Conservation (phyloP, 805 yeast genomes). For the Candida incommunis region DNA sequence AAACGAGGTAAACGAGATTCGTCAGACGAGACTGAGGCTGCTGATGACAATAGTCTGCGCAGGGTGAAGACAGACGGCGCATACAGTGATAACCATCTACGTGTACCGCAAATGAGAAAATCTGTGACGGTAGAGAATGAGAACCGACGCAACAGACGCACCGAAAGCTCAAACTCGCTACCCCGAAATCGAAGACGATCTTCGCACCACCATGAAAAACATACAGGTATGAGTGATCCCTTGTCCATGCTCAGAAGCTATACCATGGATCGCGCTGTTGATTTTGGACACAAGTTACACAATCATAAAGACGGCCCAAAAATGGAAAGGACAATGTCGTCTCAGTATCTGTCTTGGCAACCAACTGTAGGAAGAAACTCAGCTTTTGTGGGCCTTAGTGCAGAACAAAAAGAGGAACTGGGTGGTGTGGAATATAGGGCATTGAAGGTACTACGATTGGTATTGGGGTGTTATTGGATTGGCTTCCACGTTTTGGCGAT, state of each 20-base stretch:
- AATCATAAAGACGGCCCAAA: neutral
- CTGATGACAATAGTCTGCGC: neutral
- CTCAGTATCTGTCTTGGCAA: constrained; percentile 65
- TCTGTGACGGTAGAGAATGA: neutral
- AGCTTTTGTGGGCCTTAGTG: constrained; percentile 68
- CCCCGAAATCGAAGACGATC: neutral
- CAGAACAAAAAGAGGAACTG: constrained; percentile 77
- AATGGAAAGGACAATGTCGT: constrained; percentile 15
- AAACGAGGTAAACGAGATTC: neutral
- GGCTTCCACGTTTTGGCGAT: constrained; percentile 63
- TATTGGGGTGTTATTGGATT: constrained; percentile 52
- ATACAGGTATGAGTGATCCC: neutral
- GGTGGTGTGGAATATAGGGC: constrained; percentile 98
- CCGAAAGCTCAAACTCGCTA: neutral
- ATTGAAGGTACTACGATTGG: constrained; percentile 53
- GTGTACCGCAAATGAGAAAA: neutral
- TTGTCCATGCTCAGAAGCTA: neutral
- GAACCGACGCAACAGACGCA: neutral
- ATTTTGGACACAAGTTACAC: neutral
- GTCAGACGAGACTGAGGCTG: neutral
- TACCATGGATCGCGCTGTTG: neutral
- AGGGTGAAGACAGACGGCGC: neutral
- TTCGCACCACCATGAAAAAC: neutral
- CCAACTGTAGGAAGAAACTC: constrained; percentile 93
- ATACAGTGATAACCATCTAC: neutral